Base-by-base conservation (phyloP, 805 yeast species). In the Vanderwaltozyma polyspora region DNA sequence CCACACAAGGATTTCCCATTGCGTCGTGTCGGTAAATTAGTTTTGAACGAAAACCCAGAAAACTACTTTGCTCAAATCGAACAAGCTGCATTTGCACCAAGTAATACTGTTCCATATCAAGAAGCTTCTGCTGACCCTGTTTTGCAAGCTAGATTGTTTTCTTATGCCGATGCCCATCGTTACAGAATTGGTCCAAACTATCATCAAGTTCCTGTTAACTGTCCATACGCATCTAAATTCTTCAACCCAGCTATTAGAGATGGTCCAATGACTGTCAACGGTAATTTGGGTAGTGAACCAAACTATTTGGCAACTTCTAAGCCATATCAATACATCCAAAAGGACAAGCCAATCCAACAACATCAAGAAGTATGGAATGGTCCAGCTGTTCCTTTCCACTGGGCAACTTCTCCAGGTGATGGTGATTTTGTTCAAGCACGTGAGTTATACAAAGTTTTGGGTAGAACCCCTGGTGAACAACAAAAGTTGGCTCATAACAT, bases 61-160 rank as follows among this genome's bases (percentile, higher is more conserved):
- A 84, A 84, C 61, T 85, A 76, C 62, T 84, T 83, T 57, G 94
- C 94, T 32, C 94, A 82, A 57, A 71, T 80, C 37, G 93, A 82
- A 59, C 91, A 82, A 56, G 81, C 78, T 41, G 93, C 93, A 1
- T 82, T 82, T 58, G 75, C 87, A 3, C 93, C 93, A 40, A 75
- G 86, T 12, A 83, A 80, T 59, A 72, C 84, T n/a, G 80, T 81
- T 24, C 91, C 91, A 31, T 81, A 82, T 48, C 76, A 78, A 64
- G 86, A 80, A 59, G 71, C 89, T 13, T 75, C 84, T 25, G 83
- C 83, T 38, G 93, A 82, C 54, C 93, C 93, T 3, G 89, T 82
- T 24, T 66, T 82, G 51, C 91, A 82, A 58, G 73, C 86, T 9
- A 72, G 93, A 62, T 65, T 82, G 49, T 82, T 79, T 59, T 78